A percentile compares a stretch with the other conserved stretches of the same genome.
Conservation (phyloP, 176 grass and related monocot genomes). For the Puccinellia tenuiflora region DNA sequence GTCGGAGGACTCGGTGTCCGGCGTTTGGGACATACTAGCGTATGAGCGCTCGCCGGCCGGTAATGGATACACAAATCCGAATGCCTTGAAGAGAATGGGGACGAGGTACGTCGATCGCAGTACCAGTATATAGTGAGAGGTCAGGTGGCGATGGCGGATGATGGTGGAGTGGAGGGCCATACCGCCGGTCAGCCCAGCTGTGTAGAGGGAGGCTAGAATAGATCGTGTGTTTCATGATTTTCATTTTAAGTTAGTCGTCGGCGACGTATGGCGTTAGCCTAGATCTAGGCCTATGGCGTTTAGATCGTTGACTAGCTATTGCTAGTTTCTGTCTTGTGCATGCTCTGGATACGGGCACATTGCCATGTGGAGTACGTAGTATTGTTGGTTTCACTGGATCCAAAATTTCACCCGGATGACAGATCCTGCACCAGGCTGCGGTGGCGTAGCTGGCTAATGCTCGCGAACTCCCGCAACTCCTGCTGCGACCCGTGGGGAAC, state of each 20-base stretch:
- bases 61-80: neutral
- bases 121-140: slow-evolving; percentile 8
- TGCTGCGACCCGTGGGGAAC: no score
- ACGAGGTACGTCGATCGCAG: neutral
- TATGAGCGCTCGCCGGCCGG: neutral
- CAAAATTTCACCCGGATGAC: no score
- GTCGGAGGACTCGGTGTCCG: slow-evolving; percentile 19
- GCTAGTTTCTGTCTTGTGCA: neutral
- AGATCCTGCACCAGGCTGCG: no score
- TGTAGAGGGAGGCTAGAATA: neutral
- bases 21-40: slow-evolving; percentile 17
- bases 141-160: neutral
- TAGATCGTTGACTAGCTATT: slow-evolving; percentile 12
- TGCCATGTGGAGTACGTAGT: no score
- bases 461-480: no score
- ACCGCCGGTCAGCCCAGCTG: neutral
- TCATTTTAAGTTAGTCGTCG: neutral
- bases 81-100: neutral
- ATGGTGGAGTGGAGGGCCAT: slow-evolving; percentile 28
- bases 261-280: neutral
- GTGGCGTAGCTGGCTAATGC: no score
- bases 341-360: neutral
- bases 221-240: slow-evolving; percentile 36
- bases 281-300: neutral
- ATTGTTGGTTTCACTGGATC: no score